A percentile compares a stretch with the other conserved stretches of the same genome.
Conservation (phyloP, 305 asterid species). For the Fraxinus latifolia region DNA sequence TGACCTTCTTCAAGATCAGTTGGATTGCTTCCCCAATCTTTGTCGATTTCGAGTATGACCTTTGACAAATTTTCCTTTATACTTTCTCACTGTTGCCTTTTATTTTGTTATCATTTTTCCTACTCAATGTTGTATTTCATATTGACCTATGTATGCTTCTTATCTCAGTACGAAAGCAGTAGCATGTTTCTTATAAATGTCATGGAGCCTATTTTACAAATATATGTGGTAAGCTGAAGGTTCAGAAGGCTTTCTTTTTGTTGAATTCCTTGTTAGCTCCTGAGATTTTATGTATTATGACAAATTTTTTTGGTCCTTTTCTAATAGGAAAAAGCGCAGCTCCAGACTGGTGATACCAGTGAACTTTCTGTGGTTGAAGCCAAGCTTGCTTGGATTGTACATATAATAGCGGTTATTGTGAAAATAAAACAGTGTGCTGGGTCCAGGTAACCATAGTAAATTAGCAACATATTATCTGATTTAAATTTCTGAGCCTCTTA, state of each 20-base stretch:
- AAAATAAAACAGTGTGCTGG: slow-evolving; percentile 75
- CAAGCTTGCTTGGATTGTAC: slow-evolving; percentile 95
- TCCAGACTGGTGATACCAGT: slow-evolving; percentile 57
- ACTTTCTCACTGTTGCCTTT: background rate
- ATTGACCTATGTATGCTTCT: slow-evolving; percentile 24
- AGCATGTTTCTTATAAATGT: slow-evolving; percentile 75
- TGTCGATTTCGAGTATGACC: slow-evolving; percentile 83
- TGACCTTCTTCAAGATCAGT: slow-evolving; percentile 98
- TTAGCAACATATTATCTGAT: background rate
- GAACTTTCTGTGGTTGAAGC: slow-evolving; percentile 76
- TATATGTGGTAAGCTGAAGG: slow-evolving; percentile 64
- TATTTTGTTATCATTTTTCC: slow-evolving; percentile 2
- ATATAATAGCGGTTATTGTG: slow-evolving; percentile 83
- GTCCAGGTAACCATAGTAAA: slow-evolving; percentile 50
- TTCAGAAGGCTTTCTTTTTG: slow-evolving; percentile 12
- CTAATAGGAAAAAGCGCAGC: slow-evolving; percentile 70
- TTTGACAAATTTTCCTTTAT: background rate
- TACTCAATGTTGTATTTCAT: slow-evolving; percentile 8
- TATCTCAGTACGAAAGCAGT: slow-evolving; percentile 85
- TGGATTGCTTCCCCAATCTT: slow-evolving; percentile 87
- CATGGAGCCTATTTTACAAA: slow-evolving; percentile 89
- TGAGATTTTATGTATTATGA: slow-evolving; percentile 4
- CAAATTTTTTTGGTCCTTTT: slow-evolving; percentile 10
- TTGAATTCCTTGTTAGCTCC: slow-evolving; percentile 9
- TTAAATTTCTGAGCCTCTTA: background rate